Conservation (phyloP, 768 basidiomycete species). For the Amanita subjunquillea region DNA sequence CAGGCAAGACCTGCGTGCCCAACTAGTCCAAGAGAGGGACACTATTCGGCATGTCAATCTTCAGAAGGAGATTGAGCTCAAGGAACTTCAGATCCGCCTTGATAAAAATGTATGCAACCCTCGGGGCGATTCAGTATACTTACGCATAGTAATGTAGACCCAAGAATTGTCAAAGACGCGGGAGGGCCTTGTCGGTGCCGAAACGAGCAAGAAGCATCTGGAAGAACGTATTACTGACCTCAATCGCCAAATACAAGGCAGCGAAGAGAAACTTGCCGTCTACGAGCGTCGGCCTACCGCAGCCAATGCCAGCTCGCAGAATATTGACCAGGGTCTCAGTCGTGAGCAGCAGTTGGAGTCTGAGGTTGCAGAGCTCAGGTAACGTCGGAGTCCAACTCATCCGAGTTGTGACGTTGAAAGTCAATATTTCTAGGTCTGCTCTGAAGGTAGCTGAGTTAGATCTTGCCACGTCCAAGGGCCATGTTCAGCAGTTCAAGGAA, state of each 20-base stretch:
- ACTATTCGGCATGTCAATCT: conserved; percentile 59
- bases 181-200: conserved; percentile 58
- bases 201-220: conserved; percentile 71
- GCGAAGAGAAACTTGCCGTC: conserved; percentile 77
- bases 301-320: conserved; percentile 19
- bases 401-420: background rate
- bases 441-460: conserved; percentile 76
- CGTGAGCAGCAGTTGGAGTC: conserved; percentile 74
- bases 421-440: conserved; percentile 38
- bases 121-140: background rate
- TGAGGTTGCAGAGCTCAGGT: conserved; percentile 83
- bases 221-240: conserved; percentile 63
- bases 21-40: conserved; percentile 69
- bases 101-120: conserved; percentile 52
- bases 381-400: conserved; percentile 9
- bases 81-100: conserved; percentile 61
- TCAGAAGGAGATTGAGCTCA: conserved; percentile 73
- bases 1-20: conserved; percentile 66
- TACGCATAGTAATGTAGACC: conserved; percentile 28
- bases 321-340: conserved; percentile 35
- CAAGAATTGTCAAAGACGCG: conserved; percentile 60
- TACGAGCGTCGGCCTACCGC: conserved; percentile 61
- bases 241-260: conserved; percentile 54
- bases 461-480: conserved; percentile 54
- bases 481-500: conserved; percentile 78